Conservation (phyloP, 352 stramenopile genomes). For the Phytophthora crassamura region DNA sequence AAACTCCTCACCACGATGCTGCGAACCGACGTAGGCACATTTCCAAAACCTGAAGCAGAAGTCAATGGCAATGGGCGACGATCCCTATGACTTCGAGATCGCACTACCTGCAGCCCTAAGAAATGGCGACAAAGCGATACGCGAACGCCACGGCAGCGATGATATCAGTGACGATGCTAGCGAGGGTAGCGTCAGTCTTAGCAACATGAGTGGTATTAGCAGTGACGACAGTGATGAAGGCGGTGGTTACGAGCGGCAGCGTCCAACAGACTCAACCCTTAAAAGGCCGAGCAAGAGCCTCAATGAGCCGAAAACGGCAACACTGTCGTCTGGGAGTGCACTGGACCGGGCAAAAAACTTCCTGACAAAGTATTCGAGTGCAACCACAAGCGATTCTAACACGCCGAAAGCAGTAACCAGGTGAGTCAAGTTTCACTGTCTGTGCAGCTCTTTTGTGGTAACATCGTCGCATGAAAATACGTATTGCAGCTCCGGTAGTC, state of each 20-base stretch:
- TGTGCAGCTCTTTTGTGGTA: neutral
- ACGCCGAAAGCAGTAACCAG: conserved; percentile 15
- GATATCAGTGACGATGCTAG: conserved; percentile 18
- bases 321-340: conserved; percentile 32
- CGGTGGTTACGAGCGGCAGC: neutral
- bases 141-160: neutral
- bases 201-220: conserved; percentile 24
- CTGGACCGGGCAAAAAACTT: conserved; percentile 79
- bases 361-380: conserved; percentile 75
- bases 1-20: conserved; percentile 6
- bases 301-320: conserved; percentile 6
- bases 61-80: conserved; percentile 28
- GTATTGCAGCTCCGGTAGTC: conserved; percentile 18
- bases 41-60: neutral
- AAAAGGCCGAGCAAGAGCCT: neutral
- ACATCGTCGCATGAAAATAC: conserved; percentile 1
- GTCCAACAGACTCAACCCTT: neutral
- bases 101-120: conserved; percentile 38
- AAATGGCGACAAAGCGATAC: conserved; percentile 11
- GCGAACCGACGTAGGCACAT: neutral
- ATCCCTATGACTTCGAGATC: conserved; percentile 64
- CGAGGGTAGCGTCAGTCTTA: conserved; percentile 25
- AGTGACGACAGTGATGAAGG: conserved; percentile 15
- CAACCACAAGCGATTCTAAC: conserved; percentile 17
- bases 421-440: conserved; percentile 3